Evolutionary conservation across 257 asterid species (phyloP).

Genomic region (Fraxinus quadrangulata): DNA sequence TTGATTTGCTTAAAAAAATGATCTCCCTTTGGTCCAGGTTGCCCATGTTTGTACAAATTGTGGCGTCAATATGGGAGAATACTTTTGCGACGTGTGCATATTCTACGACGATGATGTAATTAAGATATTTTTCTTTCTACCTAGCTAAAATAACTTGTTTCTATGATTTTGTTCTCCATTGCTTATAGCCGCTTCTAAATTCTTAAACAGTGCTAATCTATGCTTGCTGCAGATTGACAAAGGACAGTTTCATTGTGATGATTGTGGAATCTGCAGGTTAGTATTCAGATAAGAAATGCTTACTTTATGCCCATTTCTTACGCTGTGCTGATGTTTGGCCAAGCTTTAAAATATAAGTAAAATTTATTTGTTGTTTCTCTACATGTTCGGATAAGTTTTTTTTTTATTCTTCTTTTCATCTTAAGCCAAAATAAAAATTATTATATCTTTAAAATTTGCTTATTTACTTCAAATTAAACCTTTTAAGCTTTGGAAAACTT

Average conservation of each 20-base stretch:
- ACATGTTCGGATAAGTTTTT: too few relatives aligned
- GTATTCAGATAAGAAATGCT: constrained; percentile 21
- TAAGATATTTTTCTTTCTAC: neutral
- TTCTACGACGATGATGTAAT: constrained; percentile 94
- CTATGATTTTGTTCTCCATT: too few relatives aligned
- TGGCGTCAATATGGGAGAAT: constrained; percentile 97
- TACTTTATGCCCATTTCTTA: neutral
- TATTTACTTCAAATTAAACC: too few relatives aligned
- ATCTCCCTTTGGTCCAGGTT: constrained; percentile 51
- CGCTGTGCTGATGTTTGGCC: neutral
- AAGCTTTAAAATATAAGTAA: neutral
- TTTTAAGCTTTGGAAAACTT: neutral
- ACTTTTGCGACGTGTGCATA: constrained; percentile 81
- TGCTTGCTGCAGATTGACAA: constrained; percentile 61
- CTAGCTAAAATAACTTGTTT: too few relatives aligned
- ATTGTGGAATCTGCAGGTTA: constrained; percentile 96
- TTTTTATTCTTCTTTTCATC: too few relatives aligned
- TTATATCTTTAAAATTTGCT: neutral
- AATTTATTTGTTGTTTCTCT: too few relatives aligned
- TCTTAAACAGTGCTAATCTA: neutral
- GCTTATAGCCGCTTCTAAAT: too few relatives aligned
- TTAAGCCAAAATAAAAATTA: too few relatives aligned
- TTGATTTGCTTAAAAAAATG: neutral
- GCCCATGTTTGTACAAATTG: constrained; percentile 80
- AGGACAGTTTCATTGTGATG: constrained; percentile 90